Conservation (phyloP, 2,329 filamentous ascomycete genomes). For the Pyricularia pennisetigena region DNA sequence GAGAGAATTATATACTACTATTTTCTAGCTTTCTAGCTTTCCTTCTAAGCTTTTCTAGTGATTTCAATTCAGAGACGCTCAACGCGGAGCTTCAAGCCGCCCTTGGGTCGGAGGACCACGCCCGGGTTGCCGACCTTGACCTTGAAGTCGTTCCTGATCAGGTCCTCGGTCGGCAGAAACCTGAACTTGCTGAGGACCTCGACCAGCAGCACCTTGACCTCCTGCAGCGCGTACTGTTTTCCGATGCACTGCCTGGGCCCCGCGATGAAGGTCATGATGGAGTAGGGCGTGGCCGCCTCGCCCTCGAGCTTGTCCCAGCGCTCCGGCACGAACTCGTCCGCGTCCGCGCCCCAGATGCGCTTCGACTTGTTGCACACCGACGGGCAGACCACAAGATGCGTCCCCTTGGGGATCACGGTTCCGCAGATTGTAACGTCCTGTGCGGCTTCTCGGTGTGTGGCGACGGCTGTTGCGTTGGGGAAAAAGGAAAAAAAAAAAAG, state of each 20-base stretch:
- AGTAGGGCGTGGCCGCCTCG: slow-evolving; percentile 17
- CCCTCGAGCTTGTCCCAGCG: slow-evolving; percentile 21
- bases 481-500: neutral
- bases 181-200: slow-evolving; percentile 12
- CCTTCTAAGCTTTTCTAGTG: neutral
- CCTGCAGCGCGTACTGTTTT: slow-evolving; percentile 14
- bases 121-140: slow-evolving; percentile 2
- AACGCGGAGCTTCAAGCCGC: neutral
- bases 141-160: neutral
- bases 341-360: slow-evolving; percentile 26
- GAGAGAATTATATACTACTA: neutral
- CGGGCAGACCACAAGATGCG: slow-evolving; percentile 23
- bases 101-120: slow-evolving; percentile 4
- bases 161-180: slow-evolving; percentile 3
- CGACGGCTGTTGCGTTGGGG: slow-evolving; percentile 6
- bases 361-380: slow-evolving; percentile 24
- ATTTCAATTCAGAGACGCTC: neutral
- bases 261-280: slow-evolving; percentile 18
- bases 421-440: slow-evolving; percentile 14
- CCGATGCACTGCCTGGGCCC: slow-evolving; percentile 18
- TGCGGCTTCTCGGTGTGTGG: slow-evolving; percentile 8
- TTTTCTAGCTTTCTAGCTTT: neutral
- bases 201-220: slow-evolving; percentile 17
- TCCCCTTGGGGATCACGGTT: slow-evolving; percentile 22
- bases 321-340: slow-evolving; percentile 23